These are phyloP conservation scores for Camelina neglecta DNA, from an alignment of 345 rosid genomes.

Conservation along the genomic window DNA sequence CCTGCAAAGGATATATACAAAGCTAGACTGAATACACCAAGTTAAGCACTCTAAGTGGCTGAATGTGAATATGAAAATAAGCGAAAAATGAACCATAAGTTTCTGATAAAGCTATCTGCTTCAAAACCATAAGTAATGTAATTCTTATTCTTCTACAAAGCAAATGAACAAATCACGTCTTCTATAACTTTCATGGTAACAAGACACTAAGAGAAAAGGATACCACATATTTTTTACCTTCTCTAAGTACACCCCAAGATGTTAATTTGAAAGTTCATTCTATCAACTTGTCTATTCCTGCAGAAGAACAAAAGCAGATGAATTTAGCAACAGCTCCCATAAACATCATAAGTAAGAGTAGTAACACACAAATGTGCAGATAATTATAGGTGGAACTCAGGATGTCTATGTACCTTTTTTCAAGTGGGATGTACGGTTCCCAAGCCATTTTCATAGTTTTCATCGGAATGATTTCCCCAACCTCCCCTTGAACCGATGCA, in stretches of 20 bases:
- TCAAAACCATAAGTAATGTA: background rate
- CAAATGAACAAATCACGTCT: background rate
- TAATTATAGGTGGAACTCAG: background rate
- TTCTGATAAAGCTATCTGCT: background rate
- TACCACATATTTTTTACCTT: constrained; percentile 54
- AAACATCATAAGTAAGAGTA: constrained; percentile 4
- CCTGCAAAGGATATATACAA: constrained; percentile 53
- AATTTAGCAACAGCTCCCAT: constrained; percentile 21
- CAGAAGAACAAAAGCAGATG: constrained; percentile 35
- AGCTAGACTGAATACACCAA: constrained; percentile 19
- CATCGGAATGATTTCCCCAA: constrained; percentile 87
- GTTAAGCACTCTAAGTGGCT: background rate
- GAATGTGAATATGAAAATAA: background rate
- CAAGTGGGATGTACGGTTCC: constrained; percentile 86
- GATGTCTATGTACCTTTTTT: constrained; percentile 58
- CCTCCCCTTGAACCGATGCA: constrained; percentile 74
- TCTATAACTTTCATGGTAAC: background rate
- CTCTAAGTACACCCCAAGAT: constrained; percentile 82
- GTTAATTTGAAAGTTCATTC: constrained; percentile 65
- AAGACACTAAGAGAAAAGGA: background rate
- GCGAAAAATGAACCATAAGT: background rate
- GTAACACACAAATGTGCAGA: background rate
- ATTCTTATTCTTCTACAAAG: constrained; percentile 5
- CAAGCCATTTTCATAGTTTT: constrained; percentile 94
- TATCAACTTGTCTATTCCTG: constrained; percentile 78